Conservation (phyloP, 2,329 filamentous ascomycete species). For the Neopestalotiopsis sp. region DNA sequence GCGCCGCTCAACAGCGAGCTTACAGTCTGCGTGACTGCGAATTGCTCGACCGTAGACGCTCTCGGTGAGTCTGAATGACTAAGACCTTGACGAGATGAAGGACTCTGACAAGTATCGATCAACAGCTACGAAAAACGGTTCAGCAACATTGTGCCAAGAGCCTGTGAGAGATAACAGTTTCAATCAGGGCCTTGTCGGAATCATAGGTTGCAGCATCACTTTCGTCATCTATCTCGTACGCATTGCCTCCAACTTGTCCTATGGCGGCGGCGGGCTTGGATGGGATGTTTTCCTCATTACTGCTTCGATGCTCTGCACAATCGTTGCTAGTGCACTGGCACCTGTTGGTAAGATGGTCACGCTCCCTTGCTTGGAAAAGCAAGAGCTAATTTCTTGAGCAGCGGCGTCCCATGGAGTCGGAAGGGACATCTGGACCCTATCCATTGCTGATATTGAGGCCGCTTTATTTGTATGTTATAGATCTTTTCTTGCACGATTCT, state of each 20-base stretch:
- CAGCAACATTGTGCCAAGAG: constrained; percentile 19
- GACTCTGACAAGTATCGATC: background rate
- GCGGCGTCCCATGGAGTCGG: constrained; percentile 21
- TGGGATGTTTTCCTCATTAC: constrained; percentile 23
- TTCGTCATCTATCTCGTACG: constrained; percentile 19
- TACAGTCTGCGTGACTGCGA: constrained; percentile 14
- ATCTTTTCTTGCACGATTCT: background rate
- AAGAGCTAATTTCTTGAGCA: background rate
- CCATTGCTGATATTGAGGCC: constrained; percentile 21
- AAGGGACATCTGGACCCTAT: constrained; percentile 25
- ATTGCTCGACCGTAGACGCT: background rate
- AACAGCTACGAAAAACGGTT: constrained; percentile 21
- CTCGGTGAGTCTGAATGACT: too few relatives aligned
- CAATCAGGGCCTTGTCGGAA: constrained; percentile 17
- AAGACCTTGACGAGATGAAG: background rate
- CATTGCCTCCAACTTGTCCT: constrained; percentile 10
- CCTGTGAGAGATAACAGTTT: constrained; percentile 18
- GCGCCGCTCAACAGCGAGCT: background rate
- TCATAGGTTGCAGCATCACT: constrained; percentile 22
- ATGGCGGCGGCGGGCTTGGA: constrained; percentile 15
- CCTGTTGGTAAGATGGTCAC: constrained; percentile 7
- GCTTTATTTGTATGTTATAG: constrained; percentile 19
- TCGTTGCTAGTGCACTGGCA: constrained; percentile 14
- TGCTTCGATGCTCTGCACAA: constrained; percentile 15
- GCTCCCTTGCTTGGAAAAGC: too few relatives aligned